Base-by-base conservation (phyloP, 129 eudicot species). In the Escallonia herrerae region DNA sequence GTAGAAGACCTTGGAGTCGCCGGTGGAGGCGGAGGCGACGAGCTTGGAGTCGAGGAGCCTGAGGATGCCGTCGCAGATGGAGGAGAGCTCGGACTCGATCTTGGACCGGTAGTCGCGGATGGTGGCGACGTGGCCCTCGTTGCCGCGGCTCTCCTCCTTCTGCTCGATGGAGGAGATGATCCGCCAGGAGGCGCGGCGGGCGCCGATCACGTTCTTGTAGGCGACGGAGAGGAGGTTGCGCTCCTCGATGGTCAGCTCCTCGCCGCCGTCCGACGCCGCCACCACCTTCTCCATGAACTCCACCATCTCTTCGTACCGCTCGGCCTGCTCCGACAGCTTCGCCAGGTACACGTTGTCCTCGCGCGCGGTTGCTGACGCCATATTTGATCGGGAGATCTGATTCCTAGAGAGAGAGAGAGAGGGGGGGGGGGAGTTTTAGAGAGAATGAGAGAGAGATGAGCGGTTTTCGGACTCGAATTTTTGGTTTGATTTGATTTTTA, bases 161-260 rank as follows among this genome's bases (percentile, higher is more conserved):
- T 84, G 93, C 82, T 87, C 95, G 82, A 88, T 88, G n/a, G 96
- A 88, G 5, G 96, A 88, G 56, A 89, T 86, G 40, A 89, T 89
- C 44, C 90, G 69, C 96, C 96, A 86, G 43, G 95, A 89, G 46
- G 96, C 96, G 15, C 95, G 81, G 8, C 96, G 81, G 14, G 95
- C 95, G 11, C 96, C 95, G 84, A 89, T 89, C 51, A 89, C 96
- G 81, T 89, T 85, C 81, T 89, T 89, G 75, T 89, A 89, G 39
- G 96, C 96, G 5, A 85, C 96, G 49, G 94, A 89, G 44, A 89
- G 96, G 56, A 89, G 96, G 82, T 90, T 90, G 8, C 97, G 90
- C 68, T 90, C 97, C 76, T 90, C 96, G 50, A 86, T 79, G 60
- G 97, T 70, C 62, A 90, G 82, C 49, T 86, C 94, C 15, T 85